phyloP scores from a whole-genome alignment of 176 grass and related monocot genomes.

The Oryza australiensis region DNA sequence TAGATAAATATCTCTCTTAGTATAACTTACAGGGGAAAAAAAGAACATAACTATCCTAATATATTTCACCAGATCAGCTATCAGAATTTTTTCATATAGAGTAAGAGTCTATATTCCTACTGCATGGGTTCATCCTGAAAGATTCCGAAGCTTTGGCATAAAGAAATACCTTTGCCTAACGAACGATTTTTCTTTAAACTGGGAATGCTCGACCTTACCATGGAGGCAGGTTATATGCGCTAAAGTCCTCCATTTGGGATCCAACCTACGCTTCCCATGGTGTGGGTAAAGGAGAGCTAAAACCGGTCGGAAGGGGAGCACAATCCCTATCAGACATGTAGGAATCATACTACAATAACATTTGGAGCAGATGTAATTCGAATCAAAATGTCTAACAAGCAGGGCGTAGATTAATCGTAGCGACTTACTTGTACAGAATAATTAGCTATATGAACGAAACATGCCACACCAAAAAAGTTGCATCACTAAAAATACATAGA shows the following conservation, averaged over 20 bases:
- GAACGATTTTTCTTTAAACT: slow-evolving; percentile 21
- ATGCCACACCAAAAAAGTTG: neutral
- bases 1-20: slow-evolving; percentile 3
- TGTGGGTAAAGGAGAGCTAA: slow-evolving; percentile 28
- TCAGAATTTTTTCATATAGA: neutral
- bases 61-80: slow-evolving; percentile 1
- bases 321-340: slow-evolving; percentile 32
- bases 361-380: neutral
- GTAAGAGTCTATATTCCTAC: neutral
- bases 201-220: slow-evolving; percentile 1
- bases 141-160: neutral
- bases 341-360: slow-evolving; percentile 48
- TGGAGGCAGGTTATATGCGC: slow-evolving; percentile 22
- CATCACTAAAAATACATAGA: neutral
- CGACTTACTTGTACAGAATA: neutral
- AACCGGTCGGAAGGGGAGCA: slow-evolving; percentile 22
- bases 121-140: slow-evolving; percentile 1
- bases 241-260: slow-evolving; percentile 37
- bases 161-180: slow-evolving; percentile 47
- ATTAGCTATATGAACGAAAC: neutral
- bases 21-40: neutral
- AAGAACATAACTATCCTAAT: neutral
- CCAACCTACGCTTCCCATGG: slow-evolving; percentile 34
- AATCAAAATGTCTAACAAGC: neutral
- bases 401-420: neutral